Evolutionary conservation across 1,284 basidiomycete genomes (phyloP), one percentile per base, ranked within the genome.

Genomic region (Cutaneotrichosporon daszewskae): DNA sequence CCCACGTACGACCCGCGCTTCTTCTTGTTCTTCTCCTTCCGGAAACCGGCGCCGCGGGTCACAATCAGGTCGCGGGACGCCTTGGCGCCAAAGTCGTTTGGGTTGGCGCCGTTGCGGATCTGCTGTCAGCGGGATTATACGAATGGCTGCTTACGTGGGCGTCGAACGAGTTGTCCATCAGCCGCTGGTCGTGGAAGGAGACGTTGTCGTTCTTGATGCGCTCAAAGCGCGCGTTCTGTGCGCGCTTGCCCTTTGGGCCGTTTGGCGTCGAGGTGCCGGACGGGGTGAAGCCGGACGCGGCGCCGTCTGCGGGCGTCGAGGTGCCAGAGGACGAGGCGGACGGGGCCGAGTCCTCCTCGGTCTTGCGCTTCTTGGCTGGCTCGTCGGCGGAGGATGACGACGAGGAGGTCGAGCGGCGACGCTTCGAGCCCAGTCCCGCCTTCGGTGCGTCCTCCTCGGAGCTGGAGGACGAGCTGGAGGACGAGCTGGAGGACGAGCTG

Each of bases 1-100:
- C 90, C 90, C 37, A 79, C 79, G 70, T 95, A 94, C 53, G 84
- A 87, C 52, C 91, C 94, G 57, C 86, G 77, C 75, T 98, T 97
- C 76, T 97, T 97, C 80, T 98, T 98, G 75, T 96, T 97, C 75
- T 98, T 97, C 76, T 96, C 94, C 72, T 97, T 98, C 43, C 90
- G 80, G 76, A 98, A 98, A 8, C 88, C 87, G 37, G 86, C 85
- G 11, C 94, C 94, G 6, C 89, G 80, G 3, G 94, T 97, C 18
- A 92, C 86, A 55, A 95, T 85, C 48, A 98, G 74, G 71, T 97
- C 94, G 36, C 79, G 76, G 49, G 82, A 82, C 0, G 94, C 94
- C 44, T 78, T 79, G 16, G 83, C 84, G 24, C 94, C 94, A 63
- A 95, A 98, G 65, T 96, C 94, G 54, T 82, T 83, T 17, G 58